These are phyloP conservation scores for Codiaeum variegatum DNA, from an alignment of 441 rosid genomes.

Conservation along the genomic window DNA sequence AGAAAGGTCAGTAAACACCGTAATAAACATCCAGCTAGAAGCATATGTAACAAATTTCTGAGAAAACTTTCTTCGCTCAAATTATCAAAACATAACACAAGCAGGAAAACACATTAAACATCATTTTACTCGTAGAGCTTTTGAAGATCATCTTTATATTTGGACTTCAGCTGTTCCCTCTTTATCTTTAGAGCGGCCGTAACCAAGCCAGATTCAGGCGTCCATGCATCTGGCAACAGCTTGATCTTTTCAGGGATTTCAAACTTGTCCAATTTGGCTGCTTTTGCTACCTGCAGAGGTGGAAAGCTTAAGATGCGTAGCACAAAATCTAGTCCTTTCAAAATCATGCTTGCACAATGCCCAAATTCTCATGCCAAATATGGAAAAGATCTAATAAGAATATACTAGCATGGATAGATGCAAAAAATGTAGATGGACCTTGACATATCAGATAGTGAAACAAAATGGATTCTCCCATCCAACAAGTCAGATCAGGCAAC, in stretches of 20 bases:
- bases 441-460: neutral
- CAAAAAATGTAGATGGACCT: neutral
- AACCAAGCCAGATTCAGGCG: slow-evolving; percentile 81
- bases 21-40: neutral
- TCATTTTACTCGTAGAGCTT: slow-evolving; percentile 47
- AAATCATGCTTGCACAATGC: neutral
- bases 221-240: slow-evolving; percentile 74
- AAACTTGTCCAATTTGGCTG: slow-evolving; percentile 64
- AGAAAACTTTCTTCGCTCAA: neutral
- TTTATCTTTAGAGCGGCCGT: slow-evolving; percentile 85
- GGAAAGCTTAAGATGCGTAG: slow-evolving; percentile 1
- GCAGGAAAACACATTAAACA: neutral
- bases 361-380: neutral
- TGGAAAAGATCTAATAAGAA: neutral
- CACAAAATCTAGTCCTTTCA: neutral
- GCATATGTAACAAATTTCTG: too few relatives aligned
- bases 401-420: neutral
- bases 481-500: neutral
- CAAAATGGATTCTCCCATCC: neutral
- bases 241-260: slow-evolving; percentile 78
- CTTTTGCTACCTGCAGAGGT: slow-evolving; percentile 54
- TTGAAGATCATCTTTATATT: slow-evolving; percentile 62
- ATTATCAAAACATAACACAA: neutral
- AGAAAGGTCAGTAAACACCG: neutral
- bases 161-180: slow-evolving; percentile 69